Evolutionary conservation across 2,329 filamentous ascomycete genomes (phyloP).

Genomic region (Dactylella cylindrospora): DNA sequence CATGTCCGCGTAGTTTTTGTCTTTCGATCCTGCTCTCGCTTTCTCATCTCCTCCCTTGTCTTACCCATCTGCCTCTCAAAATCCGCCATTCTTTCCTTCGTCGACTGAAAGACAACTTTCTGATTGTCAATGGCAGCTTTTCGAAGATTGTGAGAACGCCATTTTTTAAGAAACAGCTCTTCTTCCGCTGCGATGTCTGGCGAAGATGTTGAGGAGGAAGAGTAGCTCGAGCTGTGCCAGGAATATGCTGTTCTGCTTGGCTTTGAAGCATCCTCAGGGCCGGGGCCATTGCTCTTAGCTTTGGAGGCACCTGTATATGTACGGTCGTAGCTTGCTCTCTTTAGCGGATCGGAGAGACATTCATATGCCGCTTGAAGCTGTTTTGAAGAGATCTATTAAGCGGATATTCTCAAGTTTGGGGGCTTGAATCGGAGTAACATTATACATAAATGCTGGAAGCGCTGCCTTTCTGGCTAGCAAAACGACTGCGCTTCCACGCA

Average conservation of each 20-base stretch:
- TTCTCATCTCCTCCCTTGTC: not conserved
- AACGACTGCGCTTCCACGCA: no score
- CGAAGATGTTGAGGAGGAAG: not conserved
- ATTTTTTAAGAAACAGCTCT: not conserved
- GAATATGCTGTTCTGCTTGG: not conserved
- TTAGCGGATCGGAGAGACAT: constrained; percentile 14
- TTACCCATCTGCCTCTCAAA: not conserved
- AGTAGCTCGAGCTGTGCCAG: not conserved
- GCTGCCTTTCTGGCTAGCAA: no score
- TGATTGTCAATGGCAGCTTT: not conserved
- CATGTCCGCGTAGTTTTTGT: constrained; percentile 11
- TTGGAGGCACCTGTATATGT: not conserved
- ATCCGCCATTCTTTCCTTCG: not conserved
- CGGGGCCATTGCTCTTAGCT: not conserved
- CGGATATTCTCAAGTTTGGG: no score
- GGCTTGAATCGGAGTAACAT: no score
- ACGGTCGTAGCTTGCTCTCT: constrained; percentile 1
- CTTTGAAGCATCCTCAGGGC: no score
- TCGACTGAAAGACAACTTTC: not conserved
- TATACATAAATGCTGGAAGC: no score
- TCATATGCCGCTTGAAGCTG: constrained; percentile 15
- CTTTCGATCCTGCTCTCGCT: not conserved
- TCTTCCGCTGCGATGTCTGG: constrained; percentile 9
- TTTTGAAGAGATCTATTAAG: no score
- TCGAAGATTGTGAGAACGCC: constrained; percentile 5